Evolutionary conservation across 2,329 filamentous ascomycete genomes (phyloP), one percentile per base, ranked within the genome.

Genomic region (Neobulgaria alba): DNA sequence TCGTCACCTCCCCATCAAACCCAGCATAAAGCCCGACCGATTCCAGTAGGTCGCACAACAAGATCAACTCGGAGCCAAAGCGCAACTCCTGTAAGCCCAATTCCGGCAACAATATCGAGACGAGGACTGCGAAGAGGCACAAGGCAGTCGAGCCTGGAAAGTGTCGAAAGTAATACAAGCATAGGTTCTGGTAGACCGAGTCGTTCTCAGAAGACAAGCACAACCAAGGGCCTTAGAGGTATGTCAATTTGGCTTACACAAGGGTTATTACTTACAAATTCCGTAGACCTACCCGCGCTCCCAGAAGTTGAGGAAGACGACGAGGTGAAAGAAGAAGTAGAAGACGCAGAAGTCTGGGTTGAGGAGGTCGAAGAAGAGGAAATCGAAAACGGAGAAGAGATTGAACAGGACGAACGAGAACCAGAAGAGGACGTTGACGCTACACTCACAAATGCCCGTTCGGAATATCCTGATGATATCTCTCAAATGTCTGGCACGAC

Each of bases 61-160:
- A 48, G 63, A 36, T 48, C 58, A 16, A 63, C 63, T 5, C 56
- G 64, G 39, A 66, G 63, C 39, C 57, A 56, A 38, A 67, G 63
- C 48, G 57, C 57, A 15, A 60, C 65, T 29, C 43, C 57, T 8
- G 58, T 45, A n/a, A 45, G 47, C 4, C 40, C 23, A 26, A 35
- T 49, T 41, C 32, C 37, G 12, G 34, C 23, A 9, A 19, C n/a
- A 10, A 48, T 14, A 8, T 43, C 38, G 18, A 39, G 17, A 18
- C 29, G 38, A 21, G 17, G 19, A 21, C 29, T 18, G 12, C 47
- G 33, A 10, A 43, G 45, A 32, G 21, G 16, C 17, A 21, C 38
- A n/a, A 49, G 53, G 5, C 51, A 53, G 35, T 34, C 16, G 29
- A 56, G 52, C 30, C 47, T 46, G 17, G 50, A 54, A 17, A 56